Evolutionary conservation across 257 asterid genomes (phyloP).

Genomic region (Solanum clarkiae): DNA sequence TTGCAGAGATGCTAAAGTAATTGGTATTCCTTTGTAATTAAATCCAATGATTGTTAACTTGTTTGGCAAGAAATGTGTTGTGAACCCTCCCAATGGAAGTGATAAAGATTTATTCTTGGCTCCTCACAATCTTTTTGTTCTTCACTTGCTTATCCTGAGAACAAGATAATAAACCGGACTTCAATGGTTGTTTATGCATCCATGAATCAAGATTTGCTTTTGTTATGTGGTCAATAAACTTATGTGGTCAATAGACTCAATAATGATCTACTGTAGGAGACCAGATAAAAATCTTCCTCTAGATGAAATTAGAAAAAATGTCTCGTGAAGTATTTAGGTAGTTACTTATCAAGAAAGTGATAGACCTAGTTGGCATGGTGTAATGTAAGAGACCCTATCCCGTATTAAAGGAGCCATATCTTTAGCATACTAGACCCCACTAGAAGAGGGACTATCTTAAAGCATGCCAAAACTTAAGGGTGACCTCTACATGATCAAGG

Average conservation of each 20-base stretch:
- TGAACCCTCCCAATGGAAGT: background rate
- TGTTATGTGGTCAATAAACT: background rate
- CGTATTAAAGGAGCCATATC: background rate
- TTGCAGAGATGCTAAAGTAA: constrained; percentile 97
- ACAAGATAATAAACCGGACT: background rate
- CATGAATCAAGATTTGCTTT: background rate
- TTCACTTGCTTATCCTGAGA: background rate
- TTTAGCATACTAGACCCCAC: background rate
- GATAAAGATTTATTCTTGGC: background rate
- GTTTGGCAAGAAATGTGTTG: background rate
- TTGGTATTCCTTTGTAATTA: constrained; percentile 2
- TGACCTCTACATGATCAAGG: background rate
- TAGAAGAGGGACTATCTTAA: background rate
- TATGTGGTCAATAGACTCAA: background rate
- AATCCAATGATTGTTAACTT: background rate
- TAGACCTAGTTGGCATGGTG: background rate
- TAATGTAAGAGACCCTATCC: background rate
- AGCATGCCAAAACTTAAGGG: background rate
- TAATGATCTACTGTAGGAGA: background rate
- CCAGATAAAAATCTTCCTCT: background rate
- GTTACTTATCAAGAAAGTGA: background rate
- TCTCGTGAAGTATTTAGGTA: background rate
- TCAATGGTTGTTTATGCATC: background rate
- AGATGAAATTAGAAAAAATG: background rate
- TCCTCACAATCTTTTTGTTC: background rate